These are phyloP conservation scores for Beauveria scarabaeidicola DNA, from an alignment of 2,329 filamentous ascomycete species.

Conservation along the genomic window DNA sequence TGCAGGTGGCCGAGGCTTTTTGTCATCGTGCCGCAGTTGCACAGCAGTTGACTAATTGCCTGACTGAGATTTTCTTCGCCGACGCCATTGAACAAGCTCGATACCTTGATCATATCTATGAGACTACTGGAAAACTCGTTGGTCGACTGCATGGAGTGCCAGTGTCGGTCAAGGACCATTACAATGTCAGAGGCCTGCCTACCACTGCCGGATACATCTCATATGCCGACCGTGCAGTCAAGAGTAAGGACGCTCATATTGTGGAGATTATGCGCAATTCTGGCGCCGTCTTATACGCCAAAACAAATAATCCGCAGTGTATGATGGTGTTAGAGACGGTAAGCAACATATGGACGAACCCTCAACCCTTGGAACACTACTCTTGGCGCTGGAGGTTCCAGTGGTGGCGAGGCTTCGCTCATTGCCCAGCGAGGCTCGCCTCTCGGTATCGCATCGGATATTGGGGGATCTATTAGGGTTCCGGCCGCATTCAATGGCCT, in stretches of 20 bases:
- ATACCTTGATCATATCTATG: not conserved
- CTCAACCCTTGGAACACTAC: constrained; percentile 52
- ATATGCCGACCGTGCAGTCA: constrained; percentile 40
- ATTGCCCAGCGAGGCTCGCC: constrained; percentile 26
- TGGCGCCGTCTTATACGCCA: constrained; percentile 59
- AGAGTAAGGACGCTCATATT: constrained; percentile 42
- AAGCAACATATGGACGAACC: constrained; percentile 52
- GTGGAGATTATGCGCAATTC: constrained; percentile 49
- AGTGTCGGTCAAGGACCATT: constrained; percentile 27
- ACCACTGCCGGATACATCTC: constrained; percentile 47
- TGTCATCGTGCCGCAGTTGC: not conserved
- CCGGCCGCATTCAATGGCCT: constrained; percentile 24
- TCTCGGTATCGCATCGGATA: constrained; percentile 24
- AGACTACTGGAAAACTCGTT: constrained; percentile 8
- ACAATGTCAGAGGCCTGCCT: constrained; percentile 40
- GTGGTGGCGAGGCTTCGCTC: constrained; percentile 41
- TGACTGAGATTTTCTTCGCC: constrained; percentile 1
- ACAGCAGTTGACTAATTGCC: constrained; percentile 3
- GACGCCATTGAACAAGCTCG: not conserved
- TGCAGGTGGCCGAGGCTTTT: not conserved
- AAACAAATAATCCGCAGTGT: constrained; percentile 56
- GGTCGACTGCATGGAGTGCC: constrained; percentile 53
- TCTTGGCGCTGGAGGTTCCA: constrained; percentile 54
- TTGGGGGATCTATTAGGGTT: constrained; percentile 23
- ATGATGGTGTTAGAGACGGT: constrained; percentile 44